Evolutionary conservation across 495 filamentous ascomycete genomes (phyloP).

Genomic region (Penicillium taxi): DNA sequence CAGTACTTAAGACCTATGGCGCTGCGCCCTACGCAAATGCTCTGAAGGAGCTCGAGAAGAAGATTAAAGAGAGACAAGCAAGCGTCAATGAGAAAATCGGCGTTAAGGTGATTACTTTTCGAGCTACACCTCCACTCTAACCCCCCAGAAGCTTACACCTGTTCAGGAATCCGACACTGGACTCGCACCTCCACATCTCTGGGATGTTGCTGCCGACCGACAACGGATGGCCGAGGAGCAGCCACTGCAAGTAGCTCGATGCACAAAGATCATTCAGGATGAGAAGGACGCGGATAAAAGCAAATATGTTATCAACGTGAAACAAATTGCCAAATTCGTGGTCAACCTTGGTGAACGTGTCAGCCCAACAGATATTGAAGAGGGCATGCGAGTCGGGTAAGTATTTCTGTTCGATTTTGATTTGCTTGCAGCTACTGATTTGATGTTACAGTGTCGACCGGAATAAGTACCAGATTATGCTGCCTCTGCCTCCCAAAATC

Average conservation of each 20-base stretch:
- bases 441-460: slow-evolving; percentile 67
- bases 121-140: slow-evolving; percentile 9
- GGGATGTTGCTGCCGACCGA: slow-evolving; percentile 95
- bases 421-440: slow-evolving; percentile 6
- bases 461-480: slow-evolving; percentile 97
- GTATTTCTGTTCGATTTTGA: slow-evolving; percentile 9
- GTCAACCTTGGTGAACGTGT: slow-evolving; percentile 97
- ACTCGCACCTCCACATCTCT: slow-evolving; percentile 94
- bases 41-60: slow-evolving; percentile 91
- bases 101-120: slow-evolving; percentile 46
- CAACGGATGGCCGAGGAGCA: slow-evolving; percentile 98
- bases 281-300: slow-evolving; percentile 96
- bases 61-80: slow-evolving; percentile 95
- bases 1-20: slow-evolving; percentile 98
- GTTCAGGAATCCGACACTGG: slow-evolving; percentile 92
- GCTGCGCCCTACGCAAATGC: slow-evolving; percentile 89
- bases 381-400: slow-evolving; percentile 93
- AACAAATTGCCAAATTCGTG: slow-evolving; percentile 99
- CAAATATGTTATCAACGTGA: slow-evolving; percentile 99
- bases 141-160: slow-evolving; percentile 18
- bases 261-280: slow-evolving; percentile 97
- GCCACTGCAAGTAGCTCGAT: slow-evolving; percentile 92
- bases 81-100: slow-evolving; percentile 98
- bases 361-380: slow-evolving; percentile 96
- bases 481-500: slow-evolving; percentile 97